Conservation (phyloP, 2,329 filamentous ascomycete species). For the Coleophoma cylindrospora region DNA sequence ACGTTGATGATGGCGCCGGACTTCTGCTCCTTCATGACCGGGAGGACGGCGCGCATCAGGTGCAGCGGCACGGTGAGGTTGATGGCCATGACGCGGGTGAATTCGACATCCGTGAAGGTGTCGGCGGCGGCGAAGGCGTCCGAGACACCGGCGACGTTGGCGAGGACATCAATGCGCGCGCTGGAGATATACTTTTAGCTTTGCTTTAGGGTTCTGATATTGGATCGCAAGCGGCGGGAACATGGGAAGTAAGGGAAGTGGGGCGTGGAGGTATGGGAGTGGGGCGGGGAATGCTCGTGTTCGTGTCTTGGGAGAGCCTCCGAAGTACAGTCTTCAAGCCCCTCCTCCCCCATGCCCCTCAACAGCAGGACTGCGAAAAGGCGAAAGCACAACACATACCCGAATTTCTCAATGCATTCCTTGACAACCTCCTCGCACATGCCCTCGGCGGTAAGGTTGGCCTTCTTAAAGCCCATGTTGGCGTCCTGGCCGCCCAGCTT, state of each 20-base stretch:
- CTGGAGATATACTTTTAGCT: constrained; percentile 2
- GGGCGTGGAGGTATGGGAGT: too few species aligned
- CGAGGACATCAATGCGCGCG: constrained; percentile 33
- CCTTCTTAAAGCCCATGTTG: constrained; percentile 28
- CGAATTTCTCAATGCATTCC: constrained; percentile 24
- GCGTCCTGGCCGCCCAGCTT: constrained; percentile 12
- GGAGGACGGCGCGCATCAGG: constrained; percentile 38
- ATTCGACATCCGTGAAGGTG: constrained; percentile 30
- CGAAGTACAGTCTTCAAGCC: too few species aligned
- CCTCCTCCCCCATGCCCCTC: not conserved
- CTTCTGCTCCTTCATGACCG: constrained; percentile 32
- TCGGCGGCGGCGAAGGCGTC: constrained; percentile 36
- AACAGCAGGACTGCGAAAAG: too few species aligned
- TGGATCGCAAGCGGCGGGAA: too few species aligned
- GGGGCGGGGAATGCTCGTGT: too few species aligned
- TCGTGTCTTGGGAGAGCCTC: too few species aligned
- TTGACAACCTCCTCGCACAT: constrained; percentile 28
- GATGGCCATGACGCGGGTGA: constrained; percentile 33
- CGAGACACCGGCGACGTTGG: constrained; percentile 39
- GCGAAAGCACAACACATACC: constrained; percentile 10
- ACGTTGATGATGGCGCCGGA: constrained; percentile 37
- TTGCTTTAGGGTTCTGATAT: too few species aligned
- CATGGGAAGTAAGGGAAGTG: too few species aligned
- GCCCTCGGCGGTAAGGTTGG: constrained; percentile 23
- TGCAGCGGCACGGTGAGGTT: constrained; percentile 38